A percentile compares a stretch with the other conserved stretches of the same genome.
These are phyloP conservation scores for Dothideomycetes sp. DNA, from an alignment of 2,329 filamentous ascomycete genomes.

Conservation along the genomic window DNA sequence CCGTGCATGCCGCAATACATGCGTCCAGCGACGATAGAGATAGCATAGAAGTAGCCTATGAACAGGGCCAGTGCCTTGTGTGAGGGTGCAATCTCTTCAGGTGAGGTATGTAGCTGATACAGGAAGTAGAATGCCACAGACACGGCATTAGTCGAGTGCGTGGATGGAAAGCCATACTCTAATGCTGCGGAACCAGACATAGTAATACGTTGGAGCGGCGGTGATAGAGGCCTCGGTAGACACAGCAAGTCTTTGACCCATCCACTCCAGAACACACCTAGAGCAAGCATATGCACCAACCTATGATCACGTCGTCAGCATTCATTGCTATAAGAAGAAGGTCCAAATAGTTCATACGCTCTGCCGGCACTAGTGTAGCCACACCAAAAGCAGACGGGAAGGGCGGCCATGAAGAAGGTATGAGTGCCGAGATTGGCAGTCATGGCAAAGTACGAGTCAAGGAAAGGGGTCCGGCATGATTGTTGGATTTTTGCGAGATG, in stretches of 20 bases:
- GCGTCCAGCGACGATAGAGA: slow-evolving; percentile 81
- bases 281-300: slow-evolving; percentile 52
- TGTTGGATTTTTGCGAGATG: slow-evolving; percentile 83
- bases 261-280: slow-evolving; percentile 62
- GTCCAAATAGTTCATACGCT: slow-evolving; percentile 73
- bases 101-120: slow-evolving; percentile 56
- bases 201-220: slow-evolving; percentile 85
- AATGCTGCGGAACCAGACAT: slow-evolving; percentile 94
- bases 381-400: slow-evolving; percentile 96
- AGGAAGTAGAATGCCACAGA: slow-evolving; percentile 84
- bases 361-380: slow-evolving; percentile 77
- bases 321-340: too few species aligned
- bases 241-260: slow-evolving; percentile 93
- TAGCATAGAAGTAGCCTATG: slow-evolving; percentile 72
- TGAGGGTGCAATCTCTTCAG: slow-evolving; percentile 49
- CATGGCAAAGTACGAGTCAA: slow-evolving; percentile 95
- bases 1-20: slow-evolving; percentile 99
- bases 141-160: slow-evolving; percentile 92
- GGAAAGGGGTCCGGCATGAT: slow-evolving; percentile 65
- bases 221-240: slow-evolving; percentile 81
- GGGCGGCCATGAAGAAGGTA: slow-evolving; percentile 94
- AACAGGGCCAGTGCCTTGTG: slow-evolving; percentile 43
- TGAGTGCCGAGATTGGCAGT: slow-evolving; percentile 95
- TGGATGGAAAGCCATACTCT: slow-evolving; percentile 95
- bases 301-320: too few species aligned